Conservation (phyloP, 345 rosid genomes). For the Lagerstroemia speciosa region DNA sequence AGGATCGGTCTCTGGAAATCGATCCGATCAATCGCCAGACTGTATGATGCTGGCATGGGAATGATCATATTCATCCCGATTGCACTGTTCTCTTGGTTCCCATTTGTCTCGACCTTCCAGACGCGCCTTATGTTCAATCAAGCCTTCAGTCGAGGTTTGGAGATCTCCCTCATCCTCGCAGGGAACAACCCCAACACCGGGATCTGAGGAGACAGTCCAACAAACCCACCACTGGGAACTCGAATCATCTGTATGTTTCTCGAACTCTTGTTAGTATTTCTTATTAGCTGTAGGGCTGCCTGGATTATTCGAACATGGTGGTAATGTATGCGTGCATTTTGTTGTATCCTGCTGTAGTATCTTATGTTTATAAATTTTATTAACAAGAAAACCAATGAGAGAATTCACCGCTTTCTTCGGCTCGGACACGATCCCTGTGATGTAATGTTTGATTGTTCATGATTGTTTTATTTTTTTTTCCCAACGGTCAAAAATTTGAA, state of each 20-base stretch:
- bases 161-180: slow-evolving; percentile 92
- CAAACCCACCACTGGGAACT: not conserved
- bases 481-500: too few species aligned
- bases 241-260: not conserved
- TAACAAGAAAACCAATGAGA: too few species aligned
- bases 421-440: too few species aligned
- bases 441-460: too few species aligned
- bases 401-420: too few species aligned
- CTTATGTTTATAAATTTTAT: too few species aligned
- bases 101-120: slow-evolving; percentile 92
- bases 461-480: too few species aligned
- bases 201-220: slow-evolving; percentile 3
- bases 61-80: slow-evolving; percentile 82
- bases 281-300: not conserved
- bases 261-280: not conserved
- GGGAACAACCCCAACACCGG: slow-evolving; percentile 80
- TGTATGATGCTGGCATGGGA: slow-evolving; percentile 92
- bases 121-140: slow-evolving; percentile 97
- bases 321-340: not conserved
- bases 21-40: slow-evolving; percentile 70
- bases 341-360: not conserved
- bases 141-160: slow-evolving; percentile 89
- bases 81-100: slow-evolving; percentile 90
- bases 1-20: slow-evolving; percentile 78
- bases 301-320: not conserved